Evolutionary conservation across 1,284 basidiomycete genomes (phyloP).

Genomic region (Fomitopsis pinicola): DNA sequence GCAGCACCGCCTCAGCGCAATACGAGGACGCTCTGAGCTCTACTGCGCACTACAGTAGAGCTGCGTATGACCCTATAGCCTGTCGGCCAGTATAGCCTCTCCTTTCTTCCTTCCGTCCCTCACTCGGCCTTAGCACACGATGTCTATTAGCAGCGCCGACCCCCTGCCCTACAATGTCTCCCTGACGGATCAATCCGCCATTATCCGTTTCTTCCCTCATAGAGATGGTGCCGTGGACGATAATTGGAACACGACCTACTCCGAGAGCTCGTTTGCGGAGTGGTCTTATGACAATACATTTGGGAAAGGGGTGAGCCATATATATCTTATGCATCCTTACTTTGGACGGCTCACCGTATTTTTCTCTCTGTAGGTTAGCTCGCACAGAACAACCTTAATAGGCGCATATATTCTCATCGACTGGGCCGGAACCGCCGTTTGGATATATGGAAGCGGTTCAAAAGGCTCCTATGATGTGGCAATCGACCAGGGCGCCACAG

Average conservation of each 20-base stretch:
- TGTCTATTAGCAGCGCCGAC: too few species aligned
- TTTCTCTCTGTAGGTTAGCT: neutral
- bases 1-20: too few species aligned
- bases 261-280: neutral
- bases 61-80: too few species aligned
- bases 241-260: neutral
- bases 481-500: neutral
- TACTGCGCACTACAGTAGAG: too few species aligned
- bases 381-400: neutral
- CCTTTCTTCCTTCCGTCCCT: too few species aligned
- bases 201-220: constrained; percentile 1
- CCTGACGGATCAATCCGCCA: constrained; percentile 1
- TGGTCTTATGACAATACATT: neutral
- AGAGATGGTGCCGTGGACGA: neutral
- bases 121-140: too few species aligned
- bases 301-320: neutral
- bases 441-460: neutral
- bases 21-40: too few species aligned
- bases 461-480: neutral
- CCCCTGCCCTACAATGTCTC: neutral
- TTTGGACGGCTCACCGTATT: too few species aligned
- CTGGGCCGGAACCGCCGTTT: constrained; percentile 2
- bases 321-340: too few species aligned
- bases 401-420: neutral
- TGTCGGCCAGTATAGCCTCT: too few species aligned